Evolutionary conservation across 805 yeast genomes (phyloP).

Genomic region (Zygotorulaspora florentina): DNA sequence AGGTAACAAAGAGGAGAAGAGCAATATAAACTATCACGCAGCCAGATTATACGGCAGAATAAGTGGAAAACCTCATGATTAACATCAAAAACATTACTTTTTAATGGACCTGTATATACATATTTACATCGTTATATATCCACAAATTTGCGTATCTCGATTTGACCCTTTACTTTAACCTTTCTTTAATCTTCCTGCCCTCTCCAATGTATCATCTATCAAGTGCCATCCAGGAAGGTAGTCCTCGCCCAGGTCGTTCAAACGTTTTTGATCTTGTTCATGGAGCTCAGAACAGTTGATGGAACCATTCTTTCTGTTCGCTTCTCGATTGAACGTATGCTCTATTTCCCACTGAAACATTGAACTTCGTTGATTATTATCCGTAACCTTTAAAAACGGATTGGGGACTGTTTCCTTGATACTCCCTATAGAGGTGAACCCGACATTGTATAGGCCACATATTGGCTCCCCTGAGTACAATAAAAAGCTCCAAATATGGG

Average conservation of each 20-base stretch:
- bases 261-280: constrained; percentile 9
- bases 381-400: constrained; percentile 45
- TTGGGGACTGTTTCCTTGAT: constrained; percentile 64
- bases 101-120: constrained; percentile 8
- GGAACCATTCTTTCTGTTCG: background rate
- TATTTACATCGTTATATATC: constrained; percentile 2
- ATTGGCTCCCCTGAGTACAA: constrained; percentile 55
- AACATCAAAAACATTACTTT: background rate
- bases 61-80: constrained; percentile 44
- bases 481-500: constrained; percentile 82
- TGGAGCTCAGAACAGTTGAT: constrained; percentile 13
- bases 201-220: constrained; percentile 28
- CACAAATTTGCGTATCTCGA: background rate
- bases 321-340: constrained; percentile 17
- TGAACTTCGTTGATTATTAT: background rate
- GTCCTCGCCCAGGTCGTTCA: constrained; percentile 3
- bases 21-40: constrained; percentile 52
- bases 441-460: constrained; percentile 72
- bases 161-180: background rate
- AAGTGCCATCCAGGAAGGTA: constrained; percentile 36
- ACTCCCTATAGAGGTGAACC: constrained; percentile 91
- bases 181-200: constrained; percentile 32
- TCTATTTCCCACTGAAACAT: constrained; percentile 29
- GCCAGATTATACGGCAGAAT: constrained; percentile 47
- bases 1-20: constrained; percentile 28